phyloP scores from a whole-genome alignment of 2,329 filamentous ascomycete genomes.

The Clarireedia paspali region DNA sequence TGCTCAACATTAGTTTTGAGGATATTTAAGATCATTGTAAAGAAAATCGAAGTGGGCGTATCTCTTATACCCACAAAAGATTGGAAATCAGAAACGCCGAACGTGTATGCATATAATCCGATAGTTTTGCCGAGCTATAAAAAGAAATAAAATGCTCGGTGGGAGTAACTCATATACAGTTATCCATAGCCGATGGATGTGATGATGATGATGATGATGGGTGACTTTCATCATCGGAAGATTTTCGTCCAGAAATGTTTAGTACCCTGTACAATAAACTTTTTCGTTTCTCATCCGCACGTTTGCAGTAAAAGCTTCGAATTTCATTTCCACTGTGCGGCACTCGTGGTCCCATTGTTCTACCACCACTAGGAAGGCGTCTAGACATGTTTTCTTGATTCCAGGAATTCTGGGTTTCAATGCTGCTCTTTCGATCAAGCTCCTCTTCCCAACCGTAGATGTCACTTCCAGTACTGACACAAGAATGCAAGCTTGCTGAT shows the following conservation, averaged over 20 bases:
- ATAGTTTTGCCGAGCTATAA: not conserved
- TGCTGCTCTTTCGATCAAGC: constrained; percentile 30
- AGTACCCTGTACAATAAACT: constrained; percentile 25
- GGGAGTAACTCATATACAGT: not conserved
- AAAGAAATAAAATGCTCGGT: not conserved
- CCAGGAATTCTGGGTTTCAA: constrained; percentile 18
- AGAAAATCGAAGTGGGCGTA: not conserved
- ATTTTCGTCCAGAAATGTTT: constrained; percentile 14
- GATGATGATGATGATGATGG: not conserved
- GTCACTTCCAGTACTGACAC: constrained; percentile 31
- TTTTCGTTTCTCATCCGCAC: constrained; percentile 20
- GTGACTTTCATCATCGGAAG: not conserved
- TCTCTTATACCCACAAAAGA: not conserved
- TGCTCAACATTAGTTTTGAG: not conserved
- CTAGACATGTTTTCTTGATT: constrained; percentile 14
- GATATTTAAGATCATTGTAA: not conserved
- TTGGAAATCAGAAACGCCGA: constrained; percentile 1
- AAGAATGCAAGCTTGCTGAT: constrained; percentile 25
- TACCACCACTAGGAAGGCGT: constrained; percentile 17
- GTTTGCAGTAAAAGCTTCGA: constrained; percentile 11
- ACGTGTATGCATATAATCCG: not conserved
- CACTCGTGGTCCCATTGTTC: constrained; percentile 16
- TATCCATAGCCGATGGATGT: not conserved
- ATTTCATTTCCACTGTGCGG: constrained; percentile 1
- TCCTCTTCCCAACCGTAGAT: constrained; percentile 49